Conservation (phyloP, 1,284 basidiomycete species). For the Prillingera fragicola region DNA sequence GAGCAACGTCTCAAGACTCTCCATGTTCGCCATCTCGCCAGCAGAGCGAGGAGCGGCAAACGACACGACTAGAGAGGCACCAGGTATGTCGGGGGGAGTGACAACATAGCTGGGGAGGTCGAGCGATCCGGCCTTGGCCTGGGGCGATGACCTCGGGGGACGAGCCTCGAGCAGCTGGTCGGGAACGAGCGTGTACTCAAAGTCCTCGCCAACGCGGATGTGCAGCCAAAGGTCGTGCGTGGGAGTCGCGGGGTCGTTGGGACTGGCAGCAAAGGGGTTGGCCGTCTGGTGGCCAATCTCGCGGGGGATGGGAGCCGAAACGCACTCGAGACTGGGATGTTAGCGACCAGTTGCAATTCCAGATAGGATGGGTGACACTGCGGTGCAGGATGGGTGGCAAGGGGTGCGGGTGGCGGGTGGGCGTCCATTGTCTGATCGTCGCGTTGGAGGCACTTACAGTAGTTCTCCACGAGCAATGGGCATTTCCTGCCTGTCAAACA, state of each 20-base stretch:
- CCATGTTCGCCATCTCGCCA: conserved; percentile 56
- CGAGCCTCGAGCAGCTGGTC: conserved; percentile 22
- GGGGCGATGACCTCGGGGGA: conserved; percentile 7
- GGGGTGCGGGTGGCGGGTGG: background rate
- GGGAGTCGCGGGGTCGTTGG: conserved; percentile 36
- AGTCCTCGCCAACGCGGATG: conserved; percentile 39
- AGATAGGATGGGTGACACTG: no score
- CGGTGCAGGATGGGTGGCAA: background rate
- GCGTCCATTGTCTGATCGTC: background rate
- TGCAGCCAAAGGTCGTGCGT: conserved; percentile 48
- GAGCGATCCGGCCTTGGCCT: conserved; percentile 24
- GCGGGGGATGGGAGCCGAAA: conserved; percentile 42
- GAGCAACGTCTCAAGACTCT: conserved; percentile 65
- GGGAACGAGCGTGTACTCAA: conserved; percentile 42
- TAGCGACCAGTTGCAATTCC: conserved; percentile 2
- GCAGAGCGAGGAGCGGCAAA: conserved; percentile 44
- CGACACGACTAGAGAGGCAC: conserved; percentile 37
- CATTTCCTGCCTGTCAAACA: conserved; percentile 35
- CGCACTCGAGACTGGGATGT: conserved; percentile 40
- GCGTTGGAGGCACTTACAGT: conserved; percentile 22
- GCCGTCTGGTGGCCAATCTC: conserved; percentile 44
- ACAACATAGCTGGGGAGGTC: conserved; percentile 28
- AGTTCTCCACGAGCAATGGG: conserved; percentile 38
- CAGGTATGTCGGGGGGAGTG: conserved; percentile 23
- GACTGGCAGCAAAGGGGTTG: conserved; percentile 43